These are phyloP conservation scores for Striga asiatica DNA, from an alignment of 257 asterid genomes.

Conservation along the genomic window DNA sequence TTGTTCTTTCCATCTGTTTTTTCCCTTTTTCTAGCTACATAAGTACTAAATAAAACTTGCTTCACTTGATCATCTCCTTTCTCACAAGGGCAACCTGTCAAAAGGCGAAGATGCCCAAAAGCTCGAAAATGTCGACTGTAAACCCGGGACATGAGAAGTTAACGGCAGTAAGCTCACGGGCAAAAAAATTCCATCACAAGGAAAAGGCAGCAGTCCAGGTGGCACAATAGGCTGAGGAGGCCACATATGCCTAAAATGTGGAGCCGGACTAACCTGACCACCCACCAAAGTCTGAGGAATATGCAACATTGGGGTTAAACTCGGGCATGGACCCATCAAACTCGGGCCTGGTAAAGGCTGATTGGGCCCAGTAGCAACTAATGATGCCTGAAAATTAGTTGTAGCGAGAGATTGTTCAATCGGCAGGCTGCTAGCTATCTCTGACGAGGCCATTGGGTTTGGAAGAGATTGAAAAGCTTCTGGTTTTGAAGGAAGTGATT, in stretches of 20 bases:
- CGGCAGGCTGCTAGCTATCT: neutral
- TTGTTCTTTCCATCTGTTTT: too few species aligned
- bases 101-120: neutral
- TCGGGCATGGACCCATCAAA: neutral
- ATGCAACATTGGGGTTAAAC: neutral
- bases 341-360: neutral
- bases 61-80: neutral
- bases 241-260: constrained; percentile 27
- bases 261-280: constrained; percentile 31
- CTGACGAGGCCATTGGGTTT: neutral
- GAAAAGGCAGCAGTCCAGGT: neutral
- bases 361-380: neutral
- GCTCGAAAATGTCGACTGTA: neutral
- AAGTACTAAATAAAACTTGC: neutral
- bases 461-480: neutral
- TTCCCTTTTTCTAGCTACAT: too few species aligned
- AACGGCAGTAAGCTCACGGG: constrained; percentile 2
- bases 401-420: neutral
- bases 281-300: neutral
- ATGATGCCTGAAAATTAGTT: neutral
- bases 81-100: neutral
- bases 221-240: neutral
- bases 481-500: neutral
- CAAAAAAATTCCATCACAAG: neutral
- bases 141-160: neutral